Conservation (phyloP, 139 green algal species). For the Diplosphaera chodatii region DNA sequence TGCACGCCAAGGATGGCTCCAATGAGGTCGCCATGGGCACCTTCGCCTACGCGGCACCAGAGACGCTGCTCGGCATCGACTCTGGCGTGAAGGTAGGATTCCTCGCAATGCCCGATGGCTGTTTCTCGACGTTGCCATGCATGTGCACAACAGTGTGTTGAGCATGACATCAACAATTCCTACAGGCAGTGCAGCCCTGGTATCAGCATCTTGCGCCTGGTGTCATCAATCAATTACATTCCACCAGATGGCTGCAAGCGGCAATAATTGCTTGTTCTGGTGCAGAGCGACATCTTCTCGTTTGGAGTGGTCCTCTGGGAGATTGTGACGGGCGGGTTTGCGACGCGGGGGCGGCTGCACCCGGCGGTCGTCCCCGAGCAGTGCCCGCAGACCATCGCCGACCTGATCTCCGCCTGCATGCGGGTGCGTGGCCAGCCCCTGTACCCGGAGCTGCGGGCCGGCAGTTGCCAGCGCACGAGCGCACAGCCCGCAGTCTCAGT, state of each 20-base stretch:
- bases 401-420: background rate
- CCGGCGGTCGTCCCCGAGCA: background rate
- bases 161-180: too few relatives aligned
- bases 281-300: conserved; percentile 10
- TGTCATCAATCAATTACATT: too few relatives aligned
- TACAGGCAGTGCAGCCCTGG: too few relatives aligned
- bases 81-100: conserved; percentile 5
- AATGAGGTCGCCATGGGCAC: conserved; percentile 1
- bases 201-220: too few relatives aligned
- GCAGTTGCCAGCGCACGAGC: too few relatives aligned
- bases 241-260: too few relatives aligned
- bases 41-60: conserved; percentile 1
- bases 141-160: too few relatives aligned
- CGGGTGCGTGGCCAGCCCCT: background rate
- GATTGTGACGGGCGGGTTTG: conserved; percentile 5
- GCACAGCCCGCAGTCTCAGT: too few relatives aligned
- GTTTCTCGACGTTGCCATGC: too few relatives aligned
- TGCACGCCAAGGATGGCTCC: background rate
- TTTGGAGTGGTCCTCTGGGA: conserved; percentile 7
- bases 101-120: too few relatives aligned
- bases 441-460: too few relatives aligned
- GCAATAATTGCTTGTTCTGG: too few relatives aligned
- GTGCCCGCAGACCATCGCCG: background rate
- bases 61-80: background rate
- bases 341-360: background rate